Evolutionary conservation across 2,329 filamentous ascomycete species (phyloP).

Genomic region (Colletotrichum sidae): DNA sequence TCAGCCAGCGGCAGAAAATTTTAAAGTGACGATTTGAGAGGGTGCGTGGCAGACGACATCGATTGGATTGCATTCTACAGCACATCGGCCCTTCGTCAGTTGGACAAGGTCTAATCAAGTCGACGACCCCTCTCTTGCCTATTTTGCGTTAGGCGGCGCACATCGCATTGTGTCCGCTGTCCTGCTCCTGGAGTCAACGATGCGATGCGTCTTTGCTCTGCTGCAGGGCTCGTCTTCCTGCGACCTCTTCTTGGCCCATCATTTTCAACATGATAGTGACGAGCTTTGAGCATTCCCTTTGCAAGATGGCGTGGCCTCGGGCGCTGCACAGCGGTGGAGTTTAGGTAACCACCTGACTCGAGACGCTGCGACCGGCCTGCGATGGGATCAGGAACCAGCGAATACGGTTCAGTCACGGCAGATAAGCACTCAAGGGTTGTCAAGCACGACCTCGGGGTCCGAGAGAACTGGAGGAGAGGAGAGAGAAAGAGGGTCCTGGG

Average conservation of each 20-base stretch:
- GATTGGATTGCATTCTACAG: conserved; percentile 15
- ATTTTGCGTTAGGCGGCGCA: not conserved
- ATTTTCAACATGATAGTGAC: not conserved
- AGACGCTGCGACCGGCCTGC: not conserved
- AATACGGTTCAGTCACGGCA: conserved; percentile 2
- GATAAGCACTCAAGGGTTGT: too few relatives aligned
- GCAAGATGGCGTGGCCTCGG: conserved; percentile 21
- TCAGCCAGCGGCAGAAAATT: conserved; percentile 6
- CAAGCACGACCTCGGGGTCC: too few relatives aligned
- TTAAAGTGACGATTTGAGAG: conserved; percentile 15
- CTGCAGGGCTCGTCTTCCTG: too few relatives aligned
- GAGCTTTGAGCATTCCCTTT: conserved; percentile 27
- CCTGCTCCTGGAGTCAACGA: too few relatives aligned
- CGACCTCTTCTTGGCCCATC: conserved; percentile 1
- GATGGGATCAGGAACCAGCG: conserved; percentile 12
- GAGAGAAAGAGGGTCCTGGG: not conserved
- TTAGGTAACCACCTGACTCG: conserved; percentile 6
- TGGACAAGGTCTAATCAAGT: conserved; percentile 5
- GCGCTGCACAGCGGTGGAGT: conserved; percentile 14
- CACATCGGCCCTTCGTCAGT: not conserved
- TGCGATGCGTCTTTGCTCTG: too few relatives aligned
- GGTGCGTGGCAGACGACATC: conserved; percentile 12
- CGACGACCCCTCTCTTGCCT: conserved; percentile 14
- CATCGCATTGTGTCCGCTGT: too few relatives aligned
- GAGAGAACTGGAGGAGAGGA: not conserved